Evolutionary conservation across 202 grass and related monocot species (phyloP), one percentile per base, ranked within the genome.

Genomic region (Sporobolus alterniflorus): DNA sequence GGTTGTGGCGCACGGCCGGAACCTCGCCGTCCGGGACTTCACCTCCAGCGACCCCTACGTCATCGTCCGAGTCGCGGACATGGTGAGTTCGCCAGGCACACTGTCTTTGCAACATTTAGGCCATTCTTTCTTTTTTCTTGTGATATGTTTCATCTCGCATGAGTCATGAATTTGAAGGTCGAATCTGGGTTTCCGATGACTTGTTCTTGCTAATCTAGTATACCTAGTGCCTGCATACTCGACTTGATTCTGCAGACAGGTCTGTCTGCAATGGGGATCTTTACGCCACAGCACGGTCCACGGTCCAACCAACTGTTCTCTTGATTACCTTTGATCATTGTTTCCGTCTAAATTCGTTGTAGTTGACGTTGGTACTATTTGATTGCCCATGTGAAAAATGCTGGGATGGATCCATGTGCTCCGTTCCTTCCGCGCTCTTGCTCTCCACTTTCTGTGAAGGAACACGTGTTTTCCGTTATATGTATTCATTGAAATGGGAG

Each of bases 21-120:
- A 64, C 78, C 85, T 87, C 71, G 85, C 85, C 85, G 56, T 87
- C 64, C 66, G 85, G 78, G 85, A 87, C 72, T 87, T 87, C 78
- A 87, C 64, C 52, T 87, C 85, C 78, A 87, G 85, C 78, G 85
- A 87, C 64, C 85, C 85, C 32, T 87, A 87, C 78, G 85, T 87
- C 85, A 65, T 87, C 64, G 78, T 87, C 54, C 78, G 71, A 71
- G 18, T 82, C 72, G 85, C 78, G 1, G 64, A 69, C 54, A 51
- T 6, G 85, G 85, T 87, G 15, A 59, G 84, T 59, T 25, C 24
- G 11, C 9, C 11, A 46, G 14, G 11, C 11, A 2, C 11, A 46
- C 43, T 12, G 43, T 46, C 14, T 46, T 14, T 12, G 1, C 9
- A 46, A 14, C 43, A 14, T 46, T 46, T 46, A 13, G 43, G 14